Percentiles rank a stretch among this genome's conserved stretches.
Evolutionary conservation across 2,329 filamentous ascomycete species (phyloP).

Genomic region (Sphaerulina musiva): DNA sequence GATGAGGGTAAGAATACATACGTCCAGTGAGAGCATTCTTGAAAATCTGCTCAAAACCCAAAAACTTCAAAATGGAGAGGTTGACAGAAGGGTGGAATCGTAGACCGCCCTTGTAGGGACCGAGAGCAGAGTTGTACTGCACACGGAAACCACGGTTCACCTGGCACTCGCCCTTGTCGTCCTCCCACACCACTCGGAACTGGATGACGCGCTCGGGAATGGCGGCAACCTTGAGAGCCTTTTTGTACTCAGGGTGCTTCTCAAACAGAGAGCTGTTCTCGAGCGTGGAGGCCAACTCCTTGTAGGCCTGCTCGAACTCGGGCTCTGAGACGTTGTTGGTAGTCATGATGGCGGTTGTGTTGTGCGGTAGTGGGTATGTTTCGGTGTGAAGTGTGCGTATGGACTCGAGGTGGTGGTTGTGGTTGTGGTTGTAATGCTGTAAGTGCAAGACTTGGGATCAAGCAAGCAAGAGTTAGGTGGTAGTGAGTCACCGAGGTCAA

Average conservation of each 20-base stretch:
- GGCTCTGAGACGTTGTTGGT: slow-evolving; percentile 68
- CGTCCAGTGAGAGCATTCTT: slow-evolving; percentile 96
- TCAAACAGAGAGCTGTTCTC: slow-evolving; percentile 89
- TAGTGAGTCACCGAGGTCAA: neutral
- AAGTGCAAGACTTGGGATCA: neutral
- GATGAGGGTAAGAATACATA: too few species aligned
- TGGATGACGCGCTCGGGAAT: slow-evolving; percentile 94
- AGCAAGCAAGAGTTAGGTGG: neutral
- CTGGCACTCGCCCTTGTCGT: slow-evolving; percentile 81
- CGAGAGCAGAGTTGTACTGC: slow-evolving; percentile 96
- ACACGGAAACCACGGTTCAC: slow-evolving; percentile 95
- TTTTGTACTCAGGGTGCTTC: slow-evolving; percentile 90
- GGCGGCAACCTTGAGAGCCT: slow-evolving; percentile 76
- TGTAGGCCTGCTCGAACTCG: slow-evolving; percentile 65
- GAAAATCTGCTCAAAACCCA: slow-evolving; percentile 99
- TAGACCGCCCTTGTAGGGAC: slow-evolving; percentile 96
- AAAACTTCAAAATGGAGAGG: slow-evolving; percentile 77
- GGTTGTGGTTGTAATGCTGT: too few species aligned
- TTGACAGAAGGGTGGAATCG: slow-evolving; percentile 89
- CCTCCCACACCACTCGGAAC: slow-evolving; percentile 95
- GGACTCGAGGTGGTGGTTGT: neutral
- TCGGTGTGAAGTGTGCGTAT: neutral
- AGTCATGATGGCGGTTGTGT: slow-evolving; percentile 39
- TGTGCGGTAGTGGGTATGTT: neutral
- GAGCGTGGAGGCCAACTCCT: slow-evolving; percentile 80